Percentiles rank a stretch among this genome's conserved stretches.
phyloP scores from a whole-genome alignment of 768 basidiomycete species.

The Tulasnella sp. region DNA sequence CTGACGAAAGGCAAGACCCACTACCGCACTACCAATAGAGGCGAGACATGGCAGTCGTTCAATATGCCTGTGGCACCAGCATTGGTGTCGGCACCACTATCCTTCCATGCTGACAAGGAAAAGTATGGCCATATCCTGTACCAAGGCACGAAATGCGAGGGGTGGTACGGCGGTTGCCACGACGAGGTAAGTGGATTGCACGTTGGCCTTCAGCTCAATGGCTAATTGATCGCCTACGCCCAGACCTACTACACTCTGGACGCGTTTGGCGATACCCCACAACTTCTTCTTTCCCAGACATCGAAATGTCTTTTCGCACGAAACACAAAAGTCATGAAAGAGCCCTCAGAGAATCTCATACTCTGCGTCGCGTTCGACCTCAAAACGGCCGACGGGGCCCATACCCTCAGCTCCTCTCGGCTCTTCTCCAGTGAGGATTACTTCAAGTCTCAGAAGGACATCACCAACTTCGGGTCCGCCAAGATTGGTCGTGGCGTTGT shows the following conservation, averaged over 20 bases:
- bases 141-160: constrained; percentile 59
- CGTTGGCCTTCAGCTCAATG: neutral
- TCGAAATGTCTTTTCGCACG: constrained; percentile 83
- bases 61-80: constrained; percentile 52
- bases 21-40: constrained; percentile 81
- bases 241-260: constrained; percentile 87
- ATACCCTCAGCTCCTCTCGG: constrained; percentile 48
- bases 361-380: constrained; percentile 86
- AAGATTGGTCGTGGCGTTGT: constrained; percentile 82
- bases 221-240: neutral
- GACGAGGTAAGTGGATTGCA: constrained; percentile 49
- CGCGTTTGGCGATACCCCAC: constrained; percentile 54
- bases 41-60: constrained; percentile 79
- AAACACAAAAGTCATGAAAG: constrained; percentile 71
- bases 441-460: constrained; percentile 50
- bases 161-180: constrained; percentile 45
- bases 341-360: constrained; percentile 61
- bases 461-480: constrained; percentile 73
- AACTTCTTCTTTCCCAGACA: constrained; percentile 57
- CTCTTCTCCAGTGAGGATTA: constrained; percentile 82
- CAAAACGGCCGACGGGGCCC: constrained; percentile 32
- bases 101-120: constrained; percentile 72
- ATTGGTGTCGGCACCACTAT: constrained; percentile 51
- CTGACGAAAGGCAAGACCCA: constrained; percentile 65
- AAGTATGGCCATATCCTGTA: constrained; percentile 70